A percentile compares a stretch with the other conserved stretches of the same genome.
phyloP scores from a whole-genome alignment of 2,329 filamentous ascomycete species.

The Ascochyta viciae-villosae region DNA sequence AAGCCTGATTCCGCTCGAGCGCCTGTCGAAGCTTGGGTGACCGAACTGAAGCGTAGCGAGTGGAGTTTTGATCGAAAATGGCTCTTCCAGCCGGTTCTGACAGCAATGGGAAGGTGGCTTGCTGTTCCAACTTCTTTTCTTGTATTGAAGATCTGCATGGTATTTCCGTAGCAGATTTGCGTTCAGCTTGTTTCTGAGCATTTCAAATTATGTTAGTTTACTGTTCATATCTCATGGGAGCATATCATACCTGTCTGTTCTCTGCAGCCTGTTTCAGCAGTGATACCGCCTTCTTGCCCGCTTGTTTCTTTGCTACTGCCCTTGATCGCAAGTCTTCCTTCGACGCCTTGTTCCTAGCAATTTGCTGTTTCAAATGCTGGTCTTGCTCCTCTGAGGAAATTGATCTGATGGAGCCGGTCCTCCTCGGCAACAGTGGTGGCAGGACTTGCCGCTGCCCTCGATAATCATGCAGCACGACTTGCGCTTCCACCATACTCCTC shows the following conservation, averaged over 20 bases:
- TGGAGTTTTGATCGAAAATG: background rate
- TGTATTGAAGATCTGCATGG: too few relatives aligned
- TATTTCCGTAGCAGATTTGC: too few relatives aligned
- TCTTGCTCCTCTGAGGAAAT: background rate
- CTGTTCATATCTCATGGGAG: background rate
- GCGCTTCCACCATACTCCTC: background rate
- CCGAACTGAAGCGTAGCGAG: background rate
- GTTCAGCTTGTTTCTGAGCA: background rate
- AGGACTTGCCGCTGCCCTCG: background rate
- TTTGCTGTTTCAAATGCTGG: background rate
- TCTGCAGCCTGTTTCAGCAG: background rate
- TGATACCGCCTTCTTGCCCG: background rate
- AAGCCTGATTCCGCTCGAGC: background rate
- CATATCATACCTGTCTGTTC: background rate
- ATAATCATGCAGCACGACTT: background rate
- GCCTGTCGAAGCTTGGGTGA: slow-evolving; percentile 1
- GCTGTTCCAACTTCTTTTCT: background rate
- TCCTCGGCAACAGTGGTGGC: background rate
- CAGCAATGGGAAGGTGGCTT: too few relatives aligned
- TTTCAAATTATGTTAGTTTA: background rate
- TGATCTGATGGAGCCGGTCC: background rate
- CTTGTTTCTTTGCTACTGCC: background rate
- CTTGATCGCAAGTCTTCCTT: background rate
- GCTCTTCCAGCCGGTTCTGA: too few relatives aligned
- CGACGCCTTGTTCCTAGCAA: background rate